Evolutionary conservation across 768 basidiomycete genomes (phyloP).

Genomic region (Russula foetens): DNA sequence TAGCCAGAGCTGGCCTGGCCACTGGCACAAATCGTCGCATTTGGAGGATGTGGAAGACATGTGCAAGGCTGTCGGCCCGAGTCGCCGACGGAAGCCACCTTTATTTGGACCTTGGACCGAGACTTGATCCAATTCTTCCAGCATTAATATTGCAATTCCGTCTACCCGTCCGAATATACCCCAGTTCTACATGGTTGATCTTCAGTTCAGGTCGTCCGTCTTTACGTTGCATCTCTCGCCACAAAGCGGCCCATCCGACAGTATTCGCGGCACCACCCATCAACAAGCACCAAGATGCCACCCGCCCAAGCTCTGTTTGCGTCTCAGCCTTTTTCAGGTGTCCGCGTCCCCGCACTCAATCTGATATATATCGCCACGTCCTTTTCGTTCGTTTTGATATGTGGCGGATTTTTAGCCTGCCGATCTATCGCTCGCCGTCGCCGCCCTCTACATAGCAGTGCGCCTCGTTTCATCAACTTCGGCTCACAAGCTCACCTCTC

Average conservation of each 20-base stretch:
- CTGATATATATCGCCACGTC: neutral
- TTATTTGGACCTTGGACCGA: too few species aligned
- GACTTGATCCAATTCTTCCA: neutral
- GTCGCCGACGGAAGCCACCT: neutral
- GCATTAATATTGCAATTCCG: constrained; percentile 1
- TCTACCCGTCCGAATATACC: neutral
- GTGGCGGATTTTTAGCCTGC: neutral
- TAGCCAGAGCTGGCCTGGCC: too few species aligned
- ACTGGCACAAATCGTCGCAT: neutral
- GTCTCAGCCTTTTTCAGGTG: neutral
- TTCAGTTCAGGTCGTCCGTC: neutral
- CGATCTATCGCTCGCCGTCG: neutral
- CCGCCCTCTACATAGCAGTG: neutral
- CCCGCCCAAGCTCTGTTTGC: neutral
- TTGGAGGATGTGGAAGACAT: neutral
- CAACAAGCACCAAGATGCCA: constrained; percentile 1
- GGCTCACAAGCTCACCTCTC: neutral
- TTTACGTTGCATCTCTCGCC: neutral
- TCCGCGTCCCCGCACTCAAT: neutral
- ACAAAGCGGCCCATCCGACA: neutral
- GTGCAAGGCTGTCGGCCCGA: neutral
- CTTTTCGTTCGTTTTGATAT: neutral
- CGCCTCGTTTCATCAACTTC: neutral
- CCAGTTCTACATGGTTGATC: neutral
- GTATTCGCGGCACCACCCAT: neutral